Conservation (phyloP, 2,329 filamentous ascomycete species). For the Paracamarosporium sp. region DNA sequence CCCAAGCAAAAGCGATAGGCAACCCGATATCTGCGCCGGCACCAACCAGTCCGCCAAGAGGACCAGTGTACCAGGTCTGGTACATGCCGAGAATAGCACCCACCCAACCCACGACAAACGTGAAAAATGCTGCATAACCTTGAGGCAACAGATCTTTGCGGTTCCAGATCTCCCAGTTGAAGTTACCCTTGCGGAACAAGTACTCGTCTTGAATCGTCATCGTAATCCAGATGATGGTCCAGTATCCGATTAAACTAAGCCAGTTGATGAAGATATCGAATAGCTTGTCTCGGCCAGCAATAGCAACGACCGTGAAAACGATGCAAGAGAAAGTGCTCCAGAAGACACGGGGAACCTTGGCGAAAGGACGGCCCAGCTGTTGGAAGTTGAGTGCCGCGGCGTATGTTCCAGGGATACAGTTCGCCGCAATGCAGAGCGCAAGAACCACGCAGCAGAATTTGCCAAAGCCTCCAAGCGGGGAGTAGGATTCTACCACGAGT, state of each 20-base stretch:
- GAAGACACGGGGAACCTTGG: conserved; percentile 69
- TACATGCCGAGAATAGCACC: conserved; percentile 32
- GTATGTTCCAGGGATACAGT: conserved; percentile 74
- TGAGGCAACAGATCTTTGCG: conserved; percentile 25
- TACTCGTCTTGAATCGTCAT: conserved; percentile 28
- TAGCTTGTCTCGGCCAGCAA: conserved; percentile 66
- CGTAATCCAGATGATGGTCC: conserved; percentile 31
- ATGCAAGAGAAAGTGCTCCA: conserved; percentile 63
- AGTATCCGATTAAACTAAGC: conserved; percentile 44
- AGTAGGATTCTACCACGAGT: conserved; percentile 66
- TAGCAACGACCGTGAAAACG: conserved; percentile 68
- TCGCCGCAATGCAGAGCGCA: conserved; percentile 70
- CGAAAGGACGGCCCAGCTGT: conserved; percentile 64
- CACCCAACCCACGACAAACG: conserved; percentile 27
- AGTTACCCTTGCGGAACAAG: conserved; percentile 25
- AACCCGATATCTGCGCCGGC: conserved; percentile 60
- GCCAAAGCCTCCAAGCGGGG: conserved; percentile 69
- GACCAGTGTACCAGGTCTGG: conserved; percentile 30
- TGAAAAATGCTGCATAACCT: conserved; percentile 27
- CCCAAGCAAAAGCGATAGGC: conserved; percentile 64
- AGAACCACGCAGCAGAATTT: conserved; percentile 74
- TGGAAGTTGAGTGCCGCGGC: conserved; percentile 71
- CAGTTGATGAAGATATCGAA: conserved; percentile 70
- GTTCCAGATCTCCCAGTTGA: conserved; percentile 32
- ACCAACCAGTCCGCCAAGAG: conserved; percentile 25